Conservation (phyloP, 805 yeast species). For the Martiniozyma abietophila region DNA sequence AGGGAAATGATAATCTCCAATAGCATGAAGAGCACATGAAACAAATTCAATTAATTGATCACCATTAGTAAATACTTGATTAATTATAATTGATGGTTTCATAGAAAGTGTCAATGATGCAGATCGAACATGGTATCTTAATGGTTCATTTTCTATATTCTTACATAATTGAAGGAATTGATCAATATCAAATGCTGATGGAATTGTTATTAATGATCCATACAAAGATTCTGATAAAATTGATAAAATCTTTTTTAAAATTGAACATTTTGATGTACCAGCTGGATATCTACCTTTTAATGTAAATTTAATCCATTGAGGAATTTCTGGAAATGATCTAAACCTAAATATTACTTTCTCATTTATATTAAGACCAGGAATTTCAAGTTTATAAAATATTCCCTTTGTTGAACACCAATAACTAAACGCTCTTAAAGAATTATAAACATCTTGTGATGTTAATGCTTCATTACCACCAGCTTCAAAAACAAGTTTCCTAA, state of each 20-base stretch:
- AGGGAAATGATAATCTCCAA: slow-evolving; percentile 12
- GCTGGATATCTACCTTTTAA: slow-evolving; percentile 41
- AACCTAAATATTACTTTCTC: slow-evolving; percentile 26
- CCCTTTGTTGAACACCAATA: slow-evolving; percentile 50
- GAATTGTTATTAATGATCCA: slow-evolving; percentile 32
- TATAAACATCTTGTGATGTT: slow-evolving; percentile 32
- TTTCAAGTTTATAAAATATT: slow-evolving; percentile 31
- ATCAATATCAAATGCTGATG: slow-evolving; percentile 19
- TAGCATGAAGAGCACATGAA: slow-evolving; percentile 18
- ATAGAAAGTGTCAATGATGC: slow-evolving; percentile 14
- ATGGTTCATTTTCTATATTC: slow-evolving; percentile 38
- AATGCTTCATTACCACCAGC: slow-evolving; percentile 32
- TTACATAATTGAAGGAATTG: slow-evolving; percentile 34
- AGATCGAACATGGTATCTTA: slow-evolving; percentile 37
- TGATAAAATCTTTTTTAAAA: slow-evolving; percentile 32
- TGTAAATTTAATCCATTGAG: slow-evolving; percentile 29
- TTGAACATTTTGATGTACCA: slow-evolving; percentile 39
- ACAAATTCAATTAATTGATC: slow-evolving; percentile 13
- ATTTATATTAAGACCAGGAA: slow-evolving; percentile 30
- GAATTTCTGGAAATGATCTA: slow-evolving; percentile 33
- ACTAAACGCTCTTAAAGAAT: slow-evolving; percentile 40
- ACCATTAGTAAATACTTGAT: slow-evolving; percentile 11
- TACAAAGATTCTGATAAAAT: slow-evolving; percentile 27
- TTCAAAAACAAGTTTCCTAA: slow-evolving; percentile 30
- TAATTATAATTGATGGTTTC: slow-evolving; percentile 12